Conservation (phyloP, 202 grass and related monocot species). For the Digitaria exilis region DNA sequence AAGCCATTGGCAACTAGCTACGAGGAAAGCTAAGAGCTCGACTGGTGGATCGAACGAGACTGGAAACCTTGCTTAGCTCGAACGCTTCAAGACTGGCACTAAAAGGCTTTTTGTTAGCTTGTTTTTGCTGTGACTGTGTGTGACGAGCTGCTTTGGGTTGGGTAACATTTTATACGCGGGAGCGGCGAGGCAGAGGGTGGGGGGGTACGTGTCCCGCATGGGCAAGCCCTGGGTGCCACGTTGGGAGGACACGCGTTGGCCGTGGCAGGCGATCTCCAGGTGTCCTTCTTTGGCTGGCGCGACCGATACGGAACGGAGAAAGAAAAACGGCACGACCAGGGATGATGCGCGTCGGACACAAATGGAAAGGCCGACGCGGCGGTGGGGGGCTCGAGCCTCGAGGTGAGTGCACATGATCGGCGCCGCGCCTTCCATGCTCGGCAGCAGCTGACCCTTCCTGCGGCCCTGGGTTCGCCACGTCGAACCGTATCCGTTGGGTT, state of each 20-base stretch:
- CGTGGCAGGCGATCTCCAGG: neutral
- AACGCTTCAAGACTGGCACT: neutral
- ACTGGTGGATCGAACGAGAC: neutral
- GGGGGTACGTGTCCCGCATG: constrained; percentile 34
- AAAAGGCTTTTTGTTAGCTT: neutral
- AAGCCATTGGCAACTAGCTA: constrained; percentile 49
- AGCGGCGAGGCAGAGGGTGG: neutral
- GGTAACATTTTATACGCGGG: neutral
- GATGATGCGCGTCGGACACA: neutral
- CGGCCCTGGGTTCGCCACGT: neutral
- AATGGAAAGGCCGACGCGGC: neutral
- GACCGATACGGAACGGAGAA: neutral
- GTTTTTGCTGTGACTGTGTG: neutral
- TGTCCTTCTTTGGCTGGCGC: constrained; percentile 15
- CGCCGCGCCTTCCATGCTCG: neutral
- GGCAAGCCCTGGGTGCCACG: constrained; percentile 37
- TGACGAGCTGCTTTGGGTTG: neutral
- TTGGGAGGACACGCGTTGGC: constrained; percentile 41
- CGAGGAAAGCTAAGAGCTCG: neutral
- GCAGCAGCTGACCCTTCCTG: neutral
- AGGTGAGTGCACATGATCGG: neutral
- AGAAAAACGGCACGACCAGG: neutral
- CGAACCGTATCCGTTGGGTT: neutral
- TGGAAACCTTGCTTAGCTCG: neutral
- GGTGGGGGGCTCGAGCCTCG: neutral